Evolutionary conservation across 2,329 filamentous ascomycete species (phyloP), one percentile per base, ranked within the genome.

Genomic region (Clarireedia monteithiana): DNA sequence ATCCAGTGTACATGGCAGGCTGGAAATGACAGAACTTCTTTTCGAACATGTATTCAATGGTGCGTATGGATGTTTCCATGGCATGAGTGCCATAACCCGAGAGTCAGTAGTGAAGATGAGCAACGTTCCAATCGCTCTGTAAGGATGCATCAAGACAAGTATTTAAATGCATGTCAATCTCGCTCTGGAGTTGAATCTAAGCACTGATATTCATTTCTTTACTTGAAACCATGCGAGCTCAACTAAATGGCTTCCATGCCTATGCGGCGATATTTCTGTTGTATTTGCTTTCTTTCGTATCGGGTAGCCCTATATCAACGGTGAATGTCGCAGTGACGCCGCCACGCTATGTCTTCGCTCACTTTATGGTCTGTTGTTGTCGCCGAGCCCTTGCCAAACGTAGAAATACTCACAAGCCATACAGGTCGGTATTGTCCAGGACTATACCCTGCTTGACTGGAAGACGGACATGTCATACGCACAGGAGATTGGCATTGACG

Each of bases 401-500:
- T 50, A 14, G 14, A 5, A 27, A 30, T 55, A 39, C 30, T 17
- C 15, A 45, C 12, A 6, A 17, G 45, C 26, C 23, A 5, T 14
- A 55, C 12, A 63, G 60, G 54, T 64, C 23, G 59, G 61, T 36
- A 60, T 60, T 55, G 58, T 63, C 53, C 24, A 65, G 24, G 56
- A 64, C 27, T 70, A 70, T 42, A 59, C 61, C 1, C 49, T 61
- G 5, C 54, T 44, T 10, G 60, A 66, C 42, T 70, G 67, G 67
- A 57, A 58, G 40, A 60, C 51, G 36, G 68, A 70, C 45, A 69
- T 70, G 53, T 56, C 58, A 7, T 56, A 62, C 26, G 68, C 68
- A 15, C 62, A 64, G 49, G 65, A 68, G 10, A 68, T 70, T 3
- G 70, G 71, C 39, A 69, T 70, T 44, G 68, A 70, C 45, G 68